These are phyloP conservation scores for Yamadazyma sp. DNA, from an alignment of 805 yeast genomes.

Conservation along the genomic window DNA sequence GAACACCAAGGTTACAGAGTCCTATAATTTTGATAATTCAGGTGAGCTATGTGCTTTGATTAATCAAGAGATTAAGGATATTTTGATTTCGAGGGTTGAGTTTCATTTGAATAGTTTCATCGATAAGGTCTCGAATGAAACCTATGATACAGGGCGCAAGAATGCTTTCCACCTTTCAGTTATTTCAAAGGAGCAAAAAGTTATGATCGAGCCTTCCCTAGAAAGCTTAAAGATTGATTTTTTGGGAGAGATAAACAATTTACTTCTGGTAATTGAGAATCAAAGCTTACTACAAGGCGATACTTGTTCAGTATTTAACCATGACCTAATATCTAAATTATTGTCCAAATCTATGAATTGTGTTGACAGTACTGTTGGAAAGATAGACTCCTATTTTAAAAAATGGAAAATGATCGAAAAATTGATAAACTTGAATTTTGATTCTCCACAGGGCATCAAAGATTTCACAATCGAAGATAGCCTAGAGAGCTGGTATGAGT, in stretches of 20 bases:
- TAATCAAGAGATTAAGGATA: conserved; percentile 20
- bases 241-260: conserved; percentile 2
- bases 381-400: conserved; percentile 35
- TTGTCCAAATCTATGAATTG: conserved; percentile 2
- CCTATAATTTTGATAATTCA: conserved; percentile 12
- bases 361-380: conserved; percentile 28
- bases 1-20: conserved; percentile 5
- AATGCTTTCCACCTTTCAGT: conserved; percentile 1
- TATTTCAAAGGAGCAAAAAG: not conserved
- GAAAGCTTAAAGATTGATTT: conserved; percentile 6
- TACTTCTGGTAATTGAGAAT: conserved; percentile 1
- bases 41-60: conserved; percentile 19
- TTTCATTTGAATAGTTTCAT: conserved; percentile 9
- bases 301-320: not conserved
- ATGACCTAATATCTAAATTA: not conserved
- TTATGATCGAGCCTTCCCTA: conserved; percentile 7
- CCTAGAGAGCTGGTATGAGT: conserved; percentile 45
- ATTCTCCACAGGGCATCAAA: conserved; percentile 36
- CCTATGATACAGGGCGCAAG: not conserved
- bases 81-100: conserved; percentile 21
- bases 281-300: conserved; percentile 4
- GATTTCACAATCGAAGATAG: conserved; percentile 18
- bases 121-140: not conserved
- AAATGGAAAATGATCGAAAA: conserved; percentile 57
- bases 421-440: conserved; percentile 52